Evolutionary conservation across 371 early-diverging fungal species (phyloP).

Genomic region (Mortierella sp.): DNA sequence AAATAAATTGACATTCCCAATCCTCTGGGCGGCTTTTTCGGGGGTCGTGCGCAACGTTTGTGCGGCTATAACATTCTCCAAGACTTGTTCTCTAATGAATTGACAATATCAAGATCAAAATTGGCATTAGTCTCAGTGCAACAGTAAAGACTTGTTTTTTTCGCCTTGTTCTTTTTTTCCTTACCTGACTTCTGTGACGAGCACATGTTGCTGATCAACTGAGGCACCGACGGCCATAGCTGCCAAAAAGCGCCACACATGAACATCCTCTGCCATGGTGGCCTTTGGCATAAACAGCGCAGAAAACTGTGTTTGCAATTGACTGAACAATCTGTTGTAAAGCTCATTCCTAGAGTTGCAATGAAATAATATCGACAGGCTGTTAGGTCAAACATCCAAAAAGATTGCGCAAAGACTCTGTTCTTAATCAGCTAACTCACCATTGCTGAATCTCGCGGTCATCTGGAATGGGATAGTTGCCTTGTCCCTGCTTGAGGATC

Average conservation of each 20-base stretch:
- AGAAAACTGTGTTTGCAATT: conserved; percentile 82
- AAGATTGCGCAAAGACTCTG: neutral
- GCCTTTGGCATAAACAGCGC: conserved; percentile 80
- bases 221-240: conserved; percentile 94
- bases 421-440: neutral
- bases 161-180: neutral
- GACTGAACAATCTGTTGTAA: conserved; percentile 81
- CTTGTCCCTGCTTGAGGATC: conserved; percentile 83
- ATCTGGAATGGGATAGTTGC: conserved; percentile 67
- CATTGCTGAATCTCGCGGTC: conserved; percentile 76
- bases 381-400: neutral
- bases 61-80: conserved; percentile 85
- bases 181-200: conserved; percentile 91
- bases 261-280: conserved; percentile 84
- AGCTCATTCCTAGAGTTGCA: conserved; percentile 60
- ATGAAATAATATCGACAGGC: conserved; percentile 51
- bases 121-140: neutral
- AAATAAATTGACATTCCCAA: conserved; percentile 93
- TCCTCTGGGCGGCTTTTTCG: conserved; percentile 75
- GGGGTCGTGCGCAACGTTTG: conserved; percentile 66
- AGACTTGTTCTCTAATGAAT: conserved; percentile 77
- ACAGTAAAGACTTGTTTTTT: neutral
- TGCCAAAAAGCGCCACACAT: conserved; percentile 98
- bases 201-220: conserved; percentile 91
- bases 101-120: neutral